Evolutionary conservation across 306 rosid genomes (phyloP), one percentile per base, ranked within the genome.

Genomic region (Cyclanthera cordifolia): DNA sequence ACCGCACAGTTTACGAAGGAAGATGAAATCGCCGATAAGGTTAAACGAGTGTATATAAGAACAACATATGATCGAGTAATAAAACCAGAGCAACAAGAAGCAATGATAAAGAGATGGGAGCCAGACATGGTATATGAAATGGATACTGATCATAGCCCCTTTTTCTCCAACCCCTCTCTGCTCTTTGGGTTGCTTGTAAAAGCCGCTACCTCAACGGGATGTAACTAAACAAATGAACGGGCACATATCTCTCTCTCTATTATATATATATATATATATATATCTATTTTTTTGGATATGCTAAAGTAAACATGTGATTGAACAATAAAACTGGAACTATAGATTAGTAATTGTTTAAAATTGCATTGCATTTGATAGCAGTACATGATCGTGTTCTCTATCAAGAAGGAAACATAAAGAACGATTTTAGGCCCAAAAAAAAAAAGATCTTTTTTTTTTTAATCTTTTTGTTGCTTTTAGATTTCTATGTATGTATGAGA

Each of bases 101-200:
- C 94, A 14, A 87, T 93, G 96, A 79, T 93, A 46, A 84, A 79
- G 82, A 73, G 73, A 74, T 93, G 96, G 96, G 79, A 82, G 41
- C 94, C 95, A 49, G 70, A 70, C 0, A 79, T 77, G 12, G 43
- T 37, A 7, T 37, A 37, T 8, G 43, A 37, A 37, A 37, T 37
- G 43, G 43, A 93, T 47, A 81, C 85, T 41, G 96, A 90, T 72
- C 99, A 93, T 65, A 83, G 89, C 72, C 96, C 99, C 34, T 84
- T 83, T 79, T 93, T 93, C 94, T 93, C 95, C 19, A 56, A 84
- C 1, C 99, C 99, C 4, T 93, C 88, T 69, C 41, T 86, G 58
- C 99, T 93, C 78, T 87, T 84, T 57, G 96, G 93, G 24, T 79
- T 93, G 70, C 87, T 93, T 54, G 59, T 90, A 0, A 87, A 87